Evolutionary conservation across 2,329 filamentous ascomycete genomes (phyloP).

Genomic region (Penicillium sp.): DNA sequence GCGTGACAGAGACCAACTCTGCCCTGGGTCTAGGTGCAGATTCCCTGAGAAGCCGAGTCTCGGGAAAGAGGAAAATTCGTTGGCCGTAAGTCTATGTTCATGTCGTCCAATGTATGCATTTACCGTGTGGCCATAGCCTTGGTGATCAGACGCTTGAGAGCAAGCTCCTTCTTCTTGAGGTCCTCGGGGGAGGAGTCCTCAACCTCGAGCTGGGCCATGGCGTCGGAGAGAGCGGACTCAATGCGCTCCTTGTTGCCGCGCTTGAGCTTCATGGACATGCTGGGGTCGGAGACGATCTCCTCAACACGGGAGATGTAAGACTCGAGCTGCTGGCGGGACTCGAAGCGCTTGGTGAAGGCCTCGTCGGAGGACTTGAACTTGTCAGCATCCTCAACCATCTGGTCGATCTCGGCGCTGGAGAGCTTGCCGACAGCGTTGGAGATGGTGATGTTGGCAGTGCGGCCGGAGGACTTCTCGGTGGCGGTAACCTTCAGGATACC

Average conservation of each 20-base stretch:
- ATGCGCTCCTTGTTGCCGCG: conserved; percentile 99
- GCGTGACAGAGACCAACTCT: conserved; percentile 25
- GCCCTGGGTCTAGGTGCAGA: conserved; percentile 26
- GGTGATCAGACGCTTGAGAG: conserved; percentile 95
- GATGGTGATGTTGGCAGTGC: conserved; percentile 99
- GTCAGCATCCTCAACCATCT: conserved; percentile 94
- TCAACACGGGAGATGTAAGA: conserved; percentile 98
- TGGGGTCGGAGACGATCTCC: conserved; percentile 97
- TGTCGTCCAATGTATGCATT: conserved; percentile 35
- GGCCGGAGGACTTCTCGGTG: conserved; percentile 97
- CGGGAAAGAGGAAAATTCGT: conserved; percentile 18
- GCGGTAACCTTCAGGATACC: conserved; percentile 99
- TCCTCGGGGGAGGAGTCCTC: conserved; percentile 90
- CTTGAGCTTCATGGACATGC: conserved; percentile 96
- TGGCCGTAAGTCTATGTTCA: conserved; percentile 29
- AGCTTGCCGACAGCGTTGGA: conserved; percentile 99
- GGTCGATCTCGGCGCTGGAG: conserved; percentile 90
- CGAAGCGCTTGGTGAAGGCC: conserved; percentile 98
- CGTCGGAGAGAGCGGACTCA: conserved; percentile 92
- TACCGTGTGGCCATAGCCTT: conserved; percentile 96
- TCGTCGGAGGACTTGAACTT: conserved; percentile 99
- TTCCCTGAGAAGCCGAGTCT: conserved; percentile 12
- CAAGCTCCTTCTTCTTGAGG: conserved; percentile 99
- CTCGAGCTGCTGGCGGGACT: conserved; percentile 98
- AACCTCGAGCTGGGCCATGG: conserved; percentile 96